Base-by-base conservation (phyloP, 2,329 filamentous ascomycete species). In the Stagonosporopsis rhizophila region DNA sequence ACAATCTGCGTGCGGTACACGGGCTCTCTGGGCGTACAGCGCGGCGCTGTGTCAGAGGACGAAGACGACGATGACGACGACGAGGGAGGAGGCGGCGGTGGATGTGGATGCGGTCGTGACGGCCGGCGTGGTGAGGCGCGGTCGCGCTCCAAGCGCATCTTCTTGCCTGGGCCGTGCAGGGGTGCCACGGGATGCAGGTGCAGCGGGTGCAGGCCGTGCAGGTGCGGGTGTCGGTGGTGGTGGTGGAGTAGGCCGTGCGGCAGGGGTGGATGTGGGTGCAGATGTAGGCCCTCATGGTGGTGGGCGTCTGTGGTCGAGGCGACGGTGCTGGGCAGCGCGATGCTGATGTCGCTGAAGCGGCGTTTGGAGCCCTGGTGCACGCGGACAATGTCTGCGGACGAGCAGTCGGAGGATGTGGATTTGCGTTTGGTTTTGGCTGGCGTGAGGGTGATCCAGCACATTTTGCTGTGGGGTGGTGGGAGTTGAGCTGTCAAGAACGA, bases 381-480 rank as follows among this genome's bases (percentile, higher is more conserved):
- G 57, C 69, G 69, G 25, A 71, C 67, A 64, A 72, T 61, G 20
- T 71, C 63, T 53, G 69, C 54, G n/a, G 54, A 52, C 3, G 48
- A 58, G 25, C 48, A 52, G 39, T 52, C 48, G 9, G 54, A 58
- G 17, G 54, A 44, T 9, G 54, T 19, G 20, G 39, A 9, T 20
- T 52, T 56, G 56, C 55, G 60, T 51, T 62, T 66, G 60, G 51
- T 56, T 56, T 62, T 66, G 46, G 55, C 27, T 42, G 70, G 70
- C 4, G 66, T 67, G 30, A 73, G 69, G 20, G 66, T 71, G 46
- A 73, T 68, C 70, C 70, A 73, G 59, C 70, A 73, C 70, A 73
- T 73, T 12, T 19, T 15, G 28, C 14, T 25, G 41, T n/a, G n/a
- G n/a, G 47, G 56, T 66, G 54, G 12, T 57, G 63, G 23, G 61